A percentile compares a stretch with the other conserved stretches of the same genome.
Conservation (phyloP, 495 filamentous ascomycete genomes). For the Delitschia confertaspora region DNA sequence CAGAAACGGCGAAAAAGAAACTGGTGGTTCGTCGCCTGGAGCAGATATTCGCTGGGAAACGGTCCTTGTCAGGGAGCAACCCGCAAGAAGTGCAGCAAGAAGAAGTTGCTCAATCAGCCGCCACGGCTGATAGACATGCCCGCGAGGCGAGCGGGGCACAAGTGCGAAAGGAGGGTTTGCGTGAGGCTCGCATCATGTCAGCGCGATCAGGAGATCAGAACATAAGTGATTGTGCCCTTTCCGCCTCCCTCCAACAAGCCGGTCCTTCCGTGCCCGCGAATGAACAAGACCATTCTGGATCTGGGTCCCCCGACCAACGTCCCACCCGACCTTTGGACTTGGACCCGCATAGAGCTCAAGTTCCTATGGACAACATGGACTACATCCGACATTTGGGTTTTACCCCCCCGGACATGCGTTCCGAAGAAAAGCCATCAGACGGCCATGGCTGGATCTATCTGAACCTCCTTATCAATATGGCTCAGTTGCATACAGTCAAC, state of each 20-base stretch:
- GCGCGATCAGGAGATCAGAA: too few species aligned
- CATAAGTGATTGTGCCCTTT: not conserved
- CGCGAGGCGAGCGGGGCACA: constrained; percentile 33
- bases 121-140: constrained; percentile 33
- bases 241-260: not conserved
- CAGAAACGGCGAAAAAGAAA: constrained; percentile 61
- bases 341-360: constrained; percentile 57
- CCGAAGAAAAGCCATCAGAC: constrained; percentile 35
- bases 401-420: constrained; percentile 46
- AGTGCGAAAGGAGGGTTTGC: constrained; percentile 35
- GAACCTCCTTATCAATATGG: constrained; percentile 72
- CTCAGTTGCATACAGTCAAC: constrained; percentile 69
- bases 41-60: constrained; percentile 68
- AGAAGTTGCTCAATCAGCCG: constrained; percentile 49
- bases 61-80: constrained; percentile 36
- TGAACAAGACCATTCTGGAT: constrained; percentile 15
- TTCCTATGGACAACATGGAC: constrained; percentile 61
- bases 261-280: not conserved
- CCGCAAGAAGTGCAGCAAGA: constrained; percentile 44
- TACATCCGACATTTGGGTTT: constrained; percentile 66
- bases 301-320: constrained; percentile 46
- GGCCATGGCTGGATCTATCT: constrained; percentile 68
- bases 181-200: constrained; percentile 48
- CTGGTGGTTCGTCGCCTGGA: constrained; percentile 62
- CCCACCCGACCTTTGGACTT: constrained; percentile 65